These are phyloP conservation scores for Hydrangea macrophylla DNA, from an alignment of 148 eudicot genomes.

Conservation along the genomic window DNA sequence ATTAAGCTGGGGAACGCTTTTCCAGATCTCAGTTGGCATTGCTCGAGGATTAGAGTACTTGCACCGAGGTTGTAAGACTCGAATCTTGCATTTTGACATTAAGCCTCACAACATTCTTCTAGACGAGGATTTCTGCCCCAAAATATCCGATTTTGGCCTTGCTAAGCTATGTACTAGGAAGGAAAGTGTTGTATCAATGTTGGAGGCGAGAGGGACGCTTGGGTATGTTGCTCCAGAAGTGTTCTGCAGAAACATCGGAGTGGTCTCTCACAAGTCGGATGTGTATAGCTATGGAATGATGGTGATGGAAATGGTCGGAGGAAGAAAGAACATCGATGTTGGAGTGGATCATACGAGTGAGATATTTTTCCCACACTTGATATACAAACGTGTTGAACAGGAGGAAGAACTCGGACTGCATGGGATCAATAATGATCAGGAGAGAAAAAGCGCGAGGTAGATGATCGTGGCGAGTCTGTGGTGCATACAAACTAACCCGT, in stretches of 20 bases:
- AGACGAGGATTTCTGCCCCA: no score
- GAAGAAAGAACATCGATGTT: constrained; percentile 11
- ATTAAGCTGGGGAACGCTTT: no score
- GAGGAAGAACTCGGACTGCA: constrained; percentile 7
- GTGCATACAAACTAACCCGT: constrained; percentile 22
- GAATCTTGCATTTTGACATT: constrained; percentile 23
- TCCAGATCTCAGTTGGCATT: constrained; percentile 17
- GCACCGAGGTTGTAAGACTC: constrained; percentile 14
- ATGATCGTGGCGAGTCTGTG: no score
- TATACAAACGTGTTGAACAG: not conserved
- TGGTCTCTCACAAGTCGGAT: no score
- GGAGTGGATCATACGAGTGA: constrained; percentile 7
- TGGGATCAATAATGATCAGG: constrained; percentile 9
- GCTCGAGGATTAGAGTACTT: constrained; percentile 28
- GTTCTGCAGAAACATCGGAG: no score
- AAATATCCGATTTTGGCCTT: no score
- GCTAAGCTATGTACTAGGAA: no score
- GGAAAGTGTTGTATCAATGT: no score
- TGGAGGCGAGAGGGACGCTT: no score
- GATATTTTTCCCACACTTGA: constrained; percentile 23
- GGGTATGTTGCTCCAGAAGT: no score
- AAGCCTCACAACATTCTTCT: no score
- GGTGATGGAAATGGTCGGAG: constrained; percentile 25
- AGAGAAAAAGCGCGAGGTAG: constrained; percentile 7
- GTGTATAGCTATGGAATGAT: constrained; percentile 30